A percentile compares a stretch with the other conserved stretches of the same genome.
These are phyloP conservation scores for Cystobasidium onofrii DNA, from an alignment of 768 basidiomycete species.

Conservation along the genomic window DNA sequence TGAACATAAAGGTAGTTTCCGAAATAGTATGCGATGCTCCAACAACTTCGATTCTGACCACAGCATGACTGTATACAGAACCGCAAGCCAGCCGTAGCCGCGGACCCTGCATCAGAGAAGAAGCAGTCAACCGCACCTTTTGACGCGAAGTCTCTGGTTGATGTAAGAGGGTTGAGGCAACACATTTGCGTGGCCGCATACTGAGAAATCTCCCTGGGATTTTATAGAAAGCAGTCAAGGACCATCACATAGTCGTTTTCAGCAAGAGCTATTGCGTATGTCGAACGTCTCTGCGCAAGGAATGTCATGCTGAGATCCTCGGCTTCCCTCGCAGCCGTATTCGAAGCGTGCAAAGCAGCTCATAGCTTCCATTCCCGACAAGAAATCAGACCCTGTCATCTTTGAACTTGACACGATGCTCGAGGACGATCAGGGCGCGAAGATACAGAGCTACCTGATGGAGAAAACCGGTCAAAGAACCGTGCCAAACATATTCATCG, in stretches of 20 bases:
- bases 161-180: neutral
- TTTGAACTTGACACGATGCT: slow-evolving; percentile 32
- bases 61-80: too few species aligned
- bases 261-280: slow-evolving; percentile 34
- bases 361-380: slow-evolving; percentile 31
- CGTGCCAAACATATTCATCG: slow-evolving; percentile 35
- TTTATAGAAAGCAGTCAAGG: slow-evolving; percentile 17
- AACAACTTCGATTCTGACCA: too few species aligned
- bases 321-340: neutral
- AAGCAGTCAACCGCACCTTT: neutral
- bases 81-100: slow-evolving; percentile 20
- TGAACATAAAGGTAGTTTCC: slow-evolving; percentile 44
- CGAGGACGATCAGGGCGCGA: slow-evolving; percentile 23
- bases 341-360: slow-evolving; percentile 20
- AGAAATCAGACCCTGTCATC: slow-evolving; percentile 34
- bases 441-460: slow-evolving; percentile 31
- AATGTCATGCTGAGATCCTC: neutral
- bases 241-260: slow-evolving; percentile 34
- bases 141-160: neutral
- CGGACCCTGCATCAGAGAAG: neutral
- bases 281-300: neutral
- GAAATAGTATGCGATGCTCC: too few species aligned
- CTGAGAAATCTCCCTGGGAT: neutral
- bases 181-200: too few species aligned
- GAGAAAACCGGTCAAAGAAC: slow-evolving; percentile 34